Evolutionary conservation across 2,329 filamentous ascomycete genomes (phyloP), one percentile per base, ranked within the genome.

Genomic region (Diaporthe capsici): DNA sequence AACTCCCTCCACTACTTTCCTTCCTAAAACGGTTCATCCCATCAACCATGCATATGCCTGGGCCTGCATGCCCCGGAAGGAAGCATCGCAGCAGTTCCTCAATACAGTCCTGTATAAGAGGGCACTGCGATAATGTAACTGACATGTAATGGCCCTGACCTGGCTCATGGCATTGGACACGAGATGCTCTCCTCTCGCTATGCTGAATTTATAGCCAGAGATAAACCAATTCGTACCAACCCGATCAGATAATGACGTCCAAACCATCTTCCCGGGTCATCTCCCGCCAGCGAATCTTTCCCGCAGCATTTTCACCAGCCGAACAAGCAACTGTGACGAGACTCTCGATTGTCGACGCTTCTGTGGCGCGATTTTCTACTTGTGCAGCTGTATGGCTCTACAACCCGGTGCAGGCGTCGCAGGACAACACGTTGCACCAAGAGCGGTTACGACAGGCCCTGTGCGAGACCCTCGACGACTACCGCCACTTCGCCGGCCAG

Each of bases 341-440:
- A 57, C 79, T 87, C 0, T 87, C 86, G 5, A 85, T 87, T 37
- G 78, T 86, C 20, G 87, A 88, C 79, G 84, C 84, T 2, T 84
- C 84, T 0, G 84, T 85, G 13, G 84, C 84, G 3, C 80, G 84
- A 5, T 88, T 87, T 76, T 72, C 82, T 2, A 77, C 82, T 6
- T 84, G 84, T 10, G 84, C 82, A 28, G 86, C 85, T 4, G 83
- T 87, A 25, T 88, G 87, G 86, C 82, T 87, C 10, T 88, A 82
- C 74, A 80, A 86, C 47, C 79, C 81, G 58, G 80, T 80, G 25
- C 77, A 76, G 28, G 55, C 49, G 34, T 63, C 75, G 20, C 37
- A 73, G 6, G 42, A 57, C 13, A 28, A 4, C 15, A 37, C 47
- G 22, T 63, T 39, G 12, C 71, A 65, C 39, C 49, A 34, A 49